Conservation (phyloP, 2,329 filamentous ascomycete species). For the Orbilia brochopaga region DNA sequence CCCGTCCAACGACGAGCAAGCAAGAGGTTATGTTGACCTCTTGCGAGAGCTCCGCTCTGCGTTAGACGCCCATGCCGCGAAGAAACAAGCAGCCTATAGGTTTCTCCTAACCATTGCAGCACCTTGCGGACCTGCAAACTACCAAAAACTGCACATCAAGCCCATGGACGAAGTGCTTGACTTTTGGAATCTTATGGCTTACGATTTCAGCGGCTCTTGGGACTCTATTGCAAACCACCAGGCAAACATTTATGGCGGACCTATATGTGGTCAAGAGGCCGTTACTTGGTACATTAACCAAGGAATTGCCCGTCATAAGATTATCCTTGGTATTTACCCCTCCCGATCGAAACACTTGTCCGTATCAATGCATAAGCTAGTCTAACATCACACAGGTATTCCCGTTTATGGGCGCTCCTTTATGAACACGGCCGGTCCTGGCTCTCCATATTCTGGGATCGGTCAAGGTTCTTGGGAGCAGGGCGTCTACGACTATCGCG, state of each 20-base stretch:
- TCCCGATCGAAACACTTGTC: too few species aligned
- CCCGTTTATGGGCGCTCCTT: slow-evolving; percentile 90
- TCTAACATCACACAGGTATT: slow-evolving; percentile 62
- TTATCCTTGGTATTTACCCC: slow-evolving; percentile 70
- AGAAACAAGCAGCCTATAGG: slow-evolving; percentile 61
- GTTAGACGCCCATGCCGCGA: slow-evolving; percentile 61
- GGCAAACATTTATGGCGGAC: slow-evolving; percentile 71
- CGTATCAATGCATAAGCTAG: too few species aligned
- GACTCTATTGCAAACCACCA: slow-evolving; percentile 75
- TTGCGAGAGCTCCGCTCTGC: slow-evolving; percentile 65
- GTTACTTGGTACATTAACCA: slow-evolving; percentile 63
- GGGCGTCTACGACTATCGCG: slow-evolving; percentile 89
- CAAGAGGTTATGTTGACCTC: slow-evolving; percentile 66
- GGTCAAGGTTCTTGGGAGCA: slow-evolving; percentile 84
- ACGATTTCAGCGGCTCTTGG: slow-evolving; percentile 87
- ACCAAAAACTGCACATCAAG: slow-evolving; percentile 66
- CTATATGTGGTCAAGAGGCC: slow-evolving; percentile 7
- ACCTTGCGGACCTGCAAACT: slow-evolving; percentile 62
- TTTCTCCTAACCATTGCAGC: slow-evolving; percentile 64
- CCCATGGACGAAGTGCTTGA: slow-evolving; percentile 72
- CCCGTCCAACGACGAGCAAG: slow-evolving; percentile 61
- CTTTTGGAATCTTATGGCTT: slow-evolving; percentile 86
- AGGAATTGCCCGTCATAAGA: slow-evolving; percentile 69
- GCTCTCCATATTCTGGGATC: slow-evolving; percentile 71
- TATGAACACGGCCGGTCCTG: slow-evolving; percentile 75